These are phyloP conservation scores for Tetrapisispora namnaoensis DNA, from an alignment of 805 yeast genomes.

Conservation along the genomic window DNA sequence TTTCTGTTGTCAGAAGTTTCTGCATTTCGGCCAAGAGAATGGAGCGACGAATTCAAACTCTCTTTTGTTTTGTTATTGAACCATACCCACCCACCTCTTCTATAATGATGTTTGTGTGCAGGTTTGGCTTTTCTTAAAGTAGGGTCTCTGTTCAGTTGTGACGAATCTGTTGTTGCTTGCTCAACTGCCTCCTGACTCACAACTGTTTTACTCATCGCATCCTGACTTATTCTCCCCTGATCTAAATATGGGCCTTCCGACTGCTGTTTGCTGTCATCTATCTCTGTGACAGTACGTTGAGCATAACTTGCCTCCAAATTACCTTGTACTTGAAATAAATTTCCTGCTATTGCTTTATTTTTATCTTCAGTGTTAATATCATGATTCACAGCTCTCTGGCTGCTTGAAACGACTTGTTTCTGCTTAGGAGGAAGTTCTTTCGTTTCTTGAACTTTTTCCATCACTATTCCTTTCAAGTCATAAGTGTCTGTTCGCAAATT, in stretches of 20 bases:
- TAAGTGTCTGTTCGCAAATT: background rate
- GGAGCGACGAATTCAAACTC: background rate
- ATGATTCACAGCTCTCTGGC: no score
- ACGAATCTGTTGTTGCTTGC: background rate
- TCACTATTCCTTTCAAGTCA: no score
- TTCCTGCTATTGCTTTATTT: no score
- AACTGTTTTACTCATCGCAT: background rate
- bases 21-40: background rate
- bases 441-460: background rate
- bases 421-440: no score
- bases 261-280: no score
- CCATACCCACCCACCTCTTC: constrained; percentile 15
- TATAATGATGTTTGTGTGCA: constrained; percentile 4
- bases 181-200: background rate
- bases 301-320: no score
- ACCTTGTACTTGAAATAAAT: no score
- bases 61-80: constrained; percentile 6
- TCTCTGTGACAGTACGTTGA: no score
- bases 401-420: no score
- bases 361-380: no score
- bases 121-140: background rate
- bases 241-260: no score
- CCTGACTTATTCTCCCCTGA: background rate
- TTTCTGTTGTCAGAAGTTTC: background rate
- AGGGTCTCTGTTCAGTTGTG: background rate